These are phyloP conservation scores for Fallopia convolvulus DNA, from an alignment of 148 eudicot genomes.

Conservation along the genomic window DNA sequence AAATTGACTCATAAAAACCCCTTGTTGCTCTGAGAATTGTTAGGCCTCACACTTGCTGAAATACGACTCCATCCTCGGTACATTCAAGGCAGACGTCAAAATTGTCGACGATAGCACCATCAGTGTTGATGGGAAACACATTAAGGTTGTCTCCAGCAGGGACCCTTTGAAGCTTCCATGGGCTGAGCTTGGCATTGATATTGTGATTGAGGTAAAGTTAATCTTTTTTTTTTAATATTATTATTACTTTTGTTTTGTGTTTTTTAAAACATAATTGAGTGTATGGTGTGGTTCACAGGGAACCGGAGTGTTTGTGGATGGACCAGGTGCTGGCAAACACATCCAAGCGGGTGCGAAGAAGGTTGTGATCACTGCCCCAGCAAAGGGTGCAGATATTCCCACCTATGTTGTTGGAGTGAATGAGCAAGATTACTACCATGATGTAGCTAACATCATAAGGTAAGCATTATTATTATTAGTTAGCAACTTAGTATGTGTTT, in stretches of 20 bases:
- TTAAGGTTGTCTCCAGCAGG: slow-evolving; percentile 90
- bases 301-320: slow-evolving; percentile 97
- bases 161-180: slow-evolving; percentile 97
- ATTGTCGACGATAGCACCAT: slow-evolving; percentile 80
- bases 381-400: slow-evolving; percentile 97
- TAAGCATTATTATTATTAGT: slow-evolving; percentile 12
- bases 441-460: slow-evolving; percentile 88
- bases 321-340: slow-evolving; percentile 99
- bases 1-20: not conserved
- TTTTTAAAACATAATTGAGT: not conserved
- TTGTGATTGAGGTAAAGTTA: slow-evolving; percentile 77
- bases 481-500: too few species aligned
- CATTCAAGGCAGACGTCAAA: slow-evolving; percentile 93
- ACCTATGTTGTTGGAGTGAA: slow-evolving; percentile 96
- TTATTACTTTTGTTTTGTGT: not conserved
- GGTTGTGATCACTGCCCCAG: slow-evolving; percentile 97
- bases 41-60: slow-evolving; percentile 98
- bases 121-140: slow-evolving; percentile 82
- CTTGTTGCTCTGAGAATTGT: not conserved
- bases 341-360: slow-evolving; percentile 99
- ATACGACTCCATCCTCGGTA: slow-evolving; percentile 91
- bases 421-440: slow-evolving; percentile 70
- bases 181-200: slow-evolving; percentile 97
- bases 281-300: slow-evolving; percentile 36
- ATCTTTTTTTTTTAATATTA: not conserved